Percentiles rank a stretch among this genome's conserved stretches.
Conservation (phyloP, 805 yeast genomes). For the Metschnikowia chrysomelidarum region DNA sequence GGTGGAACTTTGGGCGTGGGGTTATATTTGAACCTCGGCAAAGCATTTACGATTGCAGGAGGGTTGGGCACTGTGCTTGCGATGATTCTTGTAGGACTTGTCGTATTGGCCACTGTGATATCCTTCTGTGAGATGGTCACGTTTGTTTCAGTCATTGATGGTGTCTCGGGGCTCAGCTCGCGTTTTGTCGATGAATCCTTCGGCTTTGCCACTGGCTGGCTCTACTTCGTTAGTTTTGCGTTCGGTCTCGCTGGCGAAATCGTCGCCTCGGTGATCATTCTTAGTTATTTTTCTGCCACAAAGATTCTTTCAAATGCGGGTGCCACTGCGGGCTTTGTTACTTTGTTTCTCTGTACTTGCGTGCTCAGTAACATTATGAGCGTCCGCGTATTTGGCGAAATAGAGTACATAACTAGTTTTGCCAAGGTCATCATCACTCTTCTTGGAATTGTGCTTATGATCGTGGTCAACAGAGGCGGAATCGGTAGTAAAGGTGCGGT, state of each 20-base stretch:
- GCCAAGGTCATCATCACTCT: conserved; percentile 54
- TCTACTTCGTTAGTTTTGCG: conserved; percentile 71
- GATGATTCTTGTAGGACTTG: conserved; percentile 58
- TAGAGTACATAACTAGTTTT: conserved; percentile 62
- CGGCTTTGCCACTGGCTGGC: conserved; percentile 71
- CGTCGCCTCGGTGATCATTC: conserved; percentile 75
- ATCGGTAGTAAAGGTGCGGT: conserved; percentile 36
- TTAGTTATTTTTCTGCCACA: conserved; percentile 61
- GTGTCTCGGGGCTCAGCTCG: conserved; percentile 71
- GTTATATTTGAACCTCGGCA: conserved; percentile 64
- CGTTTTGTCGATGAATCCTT: conserved; percentile 76
- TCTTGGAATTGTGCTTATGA: conserved; percentile 58
- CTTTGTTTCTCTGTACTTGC: conserved; percentile 51
- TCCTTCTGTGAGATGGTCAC: conserved; percentile 84
- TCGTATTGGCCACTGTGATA: conserved; percentile 66
- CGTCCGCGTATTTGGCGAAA: conserved; percentile 71
- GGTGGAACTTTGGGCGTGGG: conserved; percentile 85
- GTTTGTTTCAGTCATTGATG: conserved; percentile 73
- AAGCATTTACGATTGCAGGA: conserved; percentile 71
- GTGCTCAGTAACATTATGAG: conserved; percentile 57
- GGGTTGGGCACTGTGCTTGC: conserved; percentile 76
- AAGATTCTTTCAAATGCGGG: conserved; percentile 47
- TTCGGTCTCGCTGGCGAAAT: conserved; percentile 77
- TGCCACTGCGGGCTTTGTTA: conserved; percentile 59
- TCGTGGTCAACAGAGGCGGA: conserved; percentile 61